These are phyloP conservation scores for Tephrocybe sp. DNA, from an alignment of 768 basidiomycete species.

Conservation along the genomic window DNA sequence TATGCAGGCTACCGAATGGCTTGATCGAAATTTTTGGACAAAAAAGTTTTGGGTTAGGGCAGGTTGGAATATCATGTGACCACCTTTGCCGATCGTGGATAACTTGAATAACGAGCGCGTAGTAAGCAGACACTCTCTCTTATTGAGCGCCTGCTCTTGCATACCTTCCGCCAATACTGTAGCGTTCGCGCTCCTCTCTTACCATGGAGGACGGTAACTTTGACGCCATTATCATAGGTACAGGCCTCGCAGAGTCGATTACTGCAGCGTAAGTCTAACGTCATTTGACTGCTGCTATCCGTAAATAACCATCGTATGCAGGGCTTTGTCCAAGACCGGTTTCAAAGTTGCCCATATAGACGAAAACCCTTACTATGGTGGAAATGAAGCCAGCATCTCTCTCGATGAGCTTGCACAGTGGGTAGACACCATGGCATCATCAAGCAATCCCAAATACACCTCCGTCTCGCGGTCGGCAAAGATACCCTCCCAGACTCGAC, in stretches of 20 bases:
- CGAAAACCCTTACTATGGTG: constrained; percentile 81
- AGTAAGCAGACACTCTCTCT: background rate
- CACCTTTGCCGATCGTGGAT: background rate
- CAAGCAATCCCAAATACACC: constrained; percentile 32
- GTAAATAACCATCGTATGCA: constrained; percentile 26
- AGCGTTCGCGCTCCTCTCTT: background rate
- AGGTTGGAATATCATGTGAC: constrained; percentile 22
- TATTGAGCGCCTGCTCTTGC: background rate
- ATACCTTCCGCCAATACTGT: background rate
- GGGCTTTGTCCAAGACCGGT: constrained; percentile 86
- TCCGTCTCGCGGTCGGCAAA: constrained; percentile 41
- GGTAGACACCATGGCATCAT: constrained; percentile 42
- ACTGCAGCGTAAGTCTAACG: constrained; percentile 70
- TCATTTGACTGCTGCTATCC: background rate
- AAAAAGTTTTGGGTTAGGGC: constrained; percentile 29
- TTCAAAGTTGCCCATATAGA: constrained; percentile 89
- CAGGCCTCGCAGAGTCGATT: constrained; percentile 84
- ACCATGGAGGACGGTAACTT: constrained; percentile 45
- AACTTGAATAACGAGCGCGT: background rate
- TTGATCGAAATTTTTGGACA: constrained; percentile 25
- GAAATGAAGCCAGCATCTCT: constrained; percentile 74
- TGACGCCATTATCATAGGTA: constrained; percentile 70
- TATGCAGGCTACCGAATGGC: constrained; percentile 10
- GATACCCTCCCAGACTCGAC: constrained; percentile 56
- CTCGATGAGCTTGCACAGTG: constrained; percentile 77